Conservation (phyloP, 768 basidiomycete genomes). For the Mycena polygramma region DNA sequence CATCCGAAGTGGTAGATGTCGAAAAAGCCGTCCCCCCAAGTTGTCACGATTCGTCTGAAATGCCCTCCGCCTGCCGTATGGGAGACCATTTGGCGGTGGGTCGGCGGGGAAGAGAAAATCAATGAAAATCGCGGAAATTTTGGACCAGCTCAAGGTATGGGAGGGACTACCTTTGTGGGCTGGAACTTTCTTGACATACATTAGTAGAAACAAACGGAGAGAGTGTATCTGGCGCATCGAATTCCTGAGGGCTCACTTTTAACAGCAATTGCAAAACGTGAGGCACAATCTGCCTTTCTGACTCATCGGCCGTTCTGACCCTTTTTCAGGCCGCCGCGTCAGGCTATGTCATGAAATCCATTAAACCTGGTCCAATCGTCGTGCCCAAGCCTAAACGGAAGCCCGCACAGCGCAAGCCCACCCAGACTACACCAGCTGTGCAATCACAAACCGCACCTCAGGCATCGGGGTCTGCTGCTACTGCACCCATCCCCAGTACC, state of each 20-base stretch:
- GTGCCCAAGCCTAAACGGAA: slow-evolving; percentile 48
- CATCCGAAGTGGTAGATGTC: slow-evolving; percentile 28
- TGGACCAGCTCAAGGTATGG: slow-evolving; percentile 57
- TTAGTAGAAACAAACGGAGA: slow-evolving; percentile 56
- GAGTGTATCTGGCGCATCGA: slow-evolving; percentile 69
- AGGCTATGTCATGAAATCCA: slow-evolving; percentile 65
- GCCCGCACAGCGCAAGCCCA: slow-evolving; percentile 45
- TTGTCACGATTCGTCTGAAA: slow-evolving; percentile 62
- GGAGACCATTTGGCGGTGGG: slow-evolving; percentile 74
- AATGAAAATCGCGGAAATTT: slow-evolving; percentile 59
- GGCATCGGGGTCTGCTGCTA: slow-evolving; percentile 11
- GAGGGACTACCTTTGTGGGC: background rate
- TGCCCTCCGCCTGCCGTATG: slow-evolving; percentile 63
- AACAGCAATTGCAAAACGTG: slow-evolving; percentile 72
- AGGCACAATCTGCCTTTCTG: slow-evolving; percentile 32
- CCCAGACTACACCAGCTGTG: slow-evolving; percentile 50
- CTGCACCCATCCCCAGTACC: slow-evolving; percentile 3
- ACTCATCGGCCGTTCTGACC: background rate
- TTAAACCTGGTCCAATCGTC: slow-evolving; percentile 62
- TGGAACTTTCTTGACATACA: slow-evolving; percentile 11
- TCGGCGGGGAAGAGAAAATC: slow-evolving; percentile 67
- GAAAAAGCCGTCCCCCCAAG: slow-evolving; percentile 44
- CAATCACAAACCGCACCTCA: slow-evolving; percentile 14
- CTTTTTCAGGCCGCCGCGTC: slow-evolving; percentile 57
- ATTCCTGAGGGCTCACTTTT: slow-evolving; percentile 69